A percentile compares a stretch with the other conserved stretches of the same genome.
Conservation (phyloP, 805 yeast genomes). For the Nakazawaea sp. region DNA sequence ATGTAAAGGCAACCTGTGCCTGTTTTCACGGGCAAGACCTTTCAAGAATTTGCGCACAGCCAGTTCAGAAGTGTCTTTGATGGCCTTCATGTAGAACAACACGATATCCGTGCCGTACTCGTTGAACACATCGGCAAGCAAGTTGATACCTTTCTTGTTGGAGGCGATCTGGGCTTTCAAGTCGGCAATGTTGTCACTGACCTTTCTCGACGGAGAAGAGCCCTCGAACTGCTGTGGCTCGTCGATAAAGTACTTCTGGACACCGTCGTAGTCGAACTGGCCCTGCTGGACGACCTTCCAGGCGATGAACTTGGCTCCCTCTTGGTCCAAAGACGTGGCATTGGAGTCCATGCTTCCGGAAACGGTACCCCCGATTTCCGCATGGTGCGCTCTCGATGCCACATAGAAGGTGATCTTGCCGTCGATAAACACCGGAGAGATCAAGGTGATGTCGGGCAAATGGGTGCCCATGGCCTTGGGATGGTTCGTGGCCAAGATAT, state of each 20-base stretch:
- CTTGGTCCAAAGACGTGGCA: slow-evolving; percentile 45
- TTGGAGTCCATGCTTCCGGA: slow-evolving; percentile 53
- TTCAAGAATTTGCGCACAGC: slow-evolving; percentile 25
- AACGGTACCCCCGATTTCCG: slow-evolving; percentile 56
- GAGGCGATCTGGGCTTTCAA: slow-evolving; percentile 37
- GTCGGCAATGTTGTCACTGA: slow-evolving; percentile 44
- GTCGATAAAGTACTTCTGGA: slow-evolving; percentile 36
- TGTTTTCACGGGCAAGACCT: slow-evolving; percentile 31
- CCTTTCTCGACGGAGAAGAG: slow-evolving; percentile 47
- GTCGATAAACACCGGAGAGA: slow-evolving; percentile 47
- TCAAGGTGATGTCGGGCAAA: slow-evolving; percentile 46
- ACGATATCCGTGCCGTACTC: slow-evolving; percentile 32
- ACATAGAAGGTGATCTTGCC: slow-evolving; percentile 41
- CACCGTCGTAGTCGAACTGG: slow-evolving; percentile 44
- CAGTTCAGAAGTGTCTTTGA: slow-evolving; percentile 33
- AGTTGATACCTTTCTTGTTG: slow-evolving; percentile 36
- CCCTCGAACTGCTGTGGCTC: slow-evolving; percentile 42
- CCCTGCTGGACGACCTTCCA: slow-evolving; percentile 45
- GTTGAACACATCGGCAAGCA: slow-evolving; percentile 28
- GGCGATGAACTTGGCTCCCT: slow-evolving; percentile 48
- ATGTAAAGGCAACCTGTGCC: slow-evolving; percentile 20
- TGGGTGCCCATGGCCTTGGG: slow-evolving; percentile 42
- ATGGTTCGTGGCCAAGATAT: slow-evolving; percentile 34
- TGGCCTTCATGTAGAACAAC: slow-evolving; percentile 32
- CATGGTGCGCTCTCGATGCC: slow-evolving; percentile 57